phyloP scores from a whole-genome alignment of 768 basidiomycete genomes.

The Boletellus emodensis region DNA sequence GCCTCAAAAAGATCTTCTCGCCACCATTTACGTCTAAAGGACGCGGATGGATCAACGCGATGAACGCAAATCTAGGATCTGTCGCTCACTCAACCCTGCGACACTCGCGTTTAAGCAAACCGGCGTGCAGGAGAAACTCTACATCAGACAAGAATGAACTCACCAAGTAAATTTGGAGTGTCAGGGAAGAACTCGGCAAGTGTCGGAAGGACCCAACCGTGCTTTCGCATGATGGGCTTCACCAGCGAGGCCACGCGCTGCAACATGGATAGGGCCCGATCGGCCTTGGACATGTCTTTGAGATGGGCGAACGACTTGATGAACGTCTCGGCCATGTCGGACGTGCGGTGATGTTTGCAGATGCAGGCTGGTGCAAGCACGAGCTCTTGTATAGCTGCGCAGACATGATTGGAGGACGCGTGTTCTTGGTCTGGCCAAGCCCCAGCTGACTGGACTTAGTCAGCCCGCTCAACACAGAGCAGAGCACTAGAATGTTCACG shows the following conservation, averaged over 20 bases:
- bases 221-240: conserved; percentile 91
- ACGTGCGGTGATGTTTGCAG: too few relatives aligned
- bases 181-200: conserved; percentile 89
- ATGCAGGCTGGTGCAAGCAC: not conserved
- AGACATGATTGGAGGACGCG: not conserved
- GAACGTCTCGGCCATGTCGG: conserved; percentile 51
- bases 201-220: conserved; percentile 71
- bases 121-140: not conserved
- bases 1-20: conserved; percentile 74
- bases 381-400: not conserved
- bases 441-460: conserved; percentile 9
- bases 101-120: conserved; percentile 7
- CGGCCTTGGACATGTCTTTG: conserved; percentile 60
- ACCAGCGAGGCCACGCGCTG: conserved; percentile 73
- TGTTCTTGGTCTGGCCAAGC: conserved; percentile 8
- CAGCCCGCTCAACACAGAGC: not conserved
- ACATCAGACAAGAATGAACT: conserved; percentile 20
- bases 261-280: conserved; percentile 64
- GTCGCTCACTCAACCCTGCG: conserved; percentile 37
- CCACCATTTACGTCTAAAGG: conserved; percentile 70
- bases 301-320: conserved; percentile 70
- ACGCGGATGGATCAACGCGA: conserved; percentile 1
- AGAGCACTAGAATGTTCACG: not conserved
- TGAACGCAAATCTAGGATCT: not conserved
- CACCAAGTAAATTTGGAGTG: conserved; percentile 67